Conservation (phyloP, 306 rosid species). For the Carpinus viminea region DNA sequence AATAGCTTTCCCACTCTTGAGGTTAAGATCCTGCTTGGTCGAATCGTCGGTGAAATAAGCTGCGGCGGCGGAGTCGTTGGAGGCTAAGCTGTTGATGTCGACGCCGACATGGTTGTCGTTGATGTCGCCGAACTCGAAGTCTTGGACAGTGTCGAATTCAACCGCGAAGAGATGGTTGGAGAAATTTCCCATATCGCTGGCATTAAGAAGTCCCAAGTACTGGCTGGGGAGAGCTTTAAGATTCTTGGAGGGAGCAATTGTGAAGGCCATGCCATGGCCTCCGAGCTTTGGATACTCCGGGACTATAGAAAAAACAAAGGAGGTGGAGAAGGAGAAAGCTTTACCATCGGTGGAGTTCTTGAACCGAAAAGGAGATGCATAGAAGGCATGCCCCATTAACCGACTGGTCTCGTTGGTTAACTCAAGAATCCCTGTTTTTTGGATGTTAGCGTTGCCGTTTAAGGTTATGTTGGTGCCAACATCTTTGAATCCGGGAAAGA, state of each 20-base stretch:
- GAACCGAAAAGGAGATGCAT: conserved; percentile 45
- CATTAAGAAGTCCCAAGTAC: conserved; percentile 70
- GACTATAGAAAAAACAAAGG: conserved; percentile 59
- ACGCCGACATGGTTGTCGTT: conserved; percentile 82
- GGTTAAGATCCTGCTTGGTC: conserved; percentile 35
- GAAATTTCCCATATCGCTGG: conserved; percentile 55
- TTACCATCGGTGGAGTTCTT: conserved; percentile 57
- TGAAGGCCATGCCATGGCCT: conserved; percentile 85
- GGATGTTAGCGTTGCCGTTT: conserved; percentile 47
- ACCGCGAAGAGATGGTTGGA: conserved; percentile 75
- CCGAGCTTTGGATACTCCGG: conserved; percentile 85
- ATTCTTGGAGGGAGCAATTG: conserved; percentile 50
- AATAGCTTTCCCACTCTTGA: conserved; percentile 58
- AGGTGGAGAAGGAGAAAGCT: conserved; percentile 72
- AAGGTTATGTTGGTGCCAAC: conserved; percentile 44
- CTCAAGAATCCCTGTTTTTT: conserved; percentile 46
- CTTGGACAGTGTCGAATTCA: conserved; percentile 84
- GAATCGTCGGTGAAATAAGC: conserved; percentile 41
- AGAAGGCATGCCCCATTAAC: conserved; percentile 56
- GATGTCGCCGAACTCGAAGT: conserved; percentile 80
- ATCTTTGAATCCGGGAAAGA: conserved; percentile 55
- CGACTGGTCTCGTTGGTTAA: conserved; percentile 63
- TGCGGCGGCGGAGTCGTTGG: conserved; percentile 54
- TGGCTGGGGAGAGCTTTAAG: conserved; percentile 69
- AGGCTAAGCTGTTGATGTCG: conserved; percentile 60